Conservation (phyloP, 495 filamentous ascomycete genomes). For the Aspergillus avenaceus region DNA sequence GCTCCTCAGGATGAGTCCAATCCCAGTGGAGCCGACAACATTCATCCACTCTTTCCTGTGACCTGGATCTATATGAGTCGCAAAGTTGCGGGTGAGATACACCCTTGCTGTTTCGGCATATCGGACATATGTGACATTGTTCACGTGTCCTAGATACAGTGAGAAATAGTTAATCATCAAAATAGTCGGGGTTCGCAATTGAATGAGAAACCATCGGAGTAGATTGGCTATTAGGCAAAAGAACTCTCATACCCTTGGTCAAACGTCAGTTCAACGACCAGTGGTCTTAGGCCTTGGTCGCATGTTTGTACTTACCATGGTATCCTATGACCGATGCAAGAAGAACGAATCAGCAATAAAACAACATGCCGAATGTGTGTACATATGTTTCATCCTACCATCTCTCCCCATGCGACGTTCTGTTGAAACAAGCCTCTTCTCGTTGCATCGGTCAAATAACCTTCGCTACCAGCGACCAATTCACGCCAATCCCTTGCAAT, state of each 20-base stretch:
- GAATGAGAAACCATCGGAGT: neutral
- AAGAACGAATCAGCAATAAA: conserved; percentile 10
- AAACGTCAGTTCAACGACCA: conserved; percentile 5
- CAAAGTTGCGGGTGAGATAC: conserved; percentile 79
- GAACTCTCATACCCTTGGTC: conserved; percentile 21
- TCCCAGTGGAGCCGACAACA: conserved; percentile 59
- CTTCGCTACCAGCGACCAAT: conserved; percentile 73
- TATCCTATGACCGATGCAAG: conserved; percentile 38
- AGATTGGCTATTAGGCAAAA: too few species aligned
- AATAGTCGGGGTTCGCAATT: neutral
- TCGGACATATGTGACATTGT: conserved; percentile 79
- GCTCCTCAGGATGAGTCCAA: conserved; percentile 75
- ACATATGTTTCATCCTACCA: conserved; percentile 59
- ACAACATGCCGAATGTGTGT: neutral
- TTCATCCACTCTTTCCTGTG: conserved; percentile 66
- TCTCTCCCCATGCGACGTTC: conserved; percentile 85
- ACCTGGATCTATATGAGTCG: conserved; percentile 59
- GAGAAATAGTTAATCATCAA: neutral
- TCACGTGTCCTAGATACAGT: conserved; percentile 64
- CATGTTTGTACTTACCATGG: conserved; percentile 44
- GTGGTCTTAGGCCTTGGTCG: too few species aligned
- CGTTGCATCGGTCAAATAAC: conserved; percentile 66
- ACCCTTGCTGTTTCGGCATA: conserved; percentile 84
- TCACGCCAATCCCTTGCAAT: conserved; percentile 73
- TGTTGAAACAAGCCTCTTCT: conserved; percentile 66